Conservation (phyloP, 1,284 basidiomycete genomes). For the Ustilago nuda region DNA sequence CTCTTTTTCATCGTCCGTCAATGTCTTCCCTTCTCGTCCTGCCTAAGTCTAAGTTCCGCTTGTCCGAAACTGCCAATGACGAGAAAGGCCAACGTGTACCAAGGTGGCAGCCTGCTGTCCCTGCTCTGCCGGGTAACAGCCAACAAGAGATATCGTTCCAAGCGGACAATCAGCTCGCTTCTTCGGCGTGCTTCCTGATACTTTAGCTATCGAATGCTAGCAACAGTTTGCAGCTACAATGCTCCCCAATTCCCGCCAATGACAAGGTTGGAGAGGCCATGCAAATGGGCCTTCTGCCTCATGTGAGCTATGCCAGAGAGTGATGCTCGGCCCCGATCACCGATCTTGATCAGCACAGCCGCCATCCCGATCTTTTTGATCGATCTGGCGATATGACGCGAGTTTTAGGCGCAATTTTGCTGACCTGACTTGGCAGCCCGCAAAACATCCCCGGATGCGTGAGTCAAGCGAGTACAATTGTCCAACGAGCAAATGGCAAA, state of each 20-base stretch:
- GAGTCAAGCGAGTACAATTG: conserved; percentile 5
- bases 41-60: not conserved
- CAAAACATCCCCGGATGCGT: not conserved
- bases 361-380: not conserved
- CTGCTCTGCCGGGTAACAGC: not conserved
- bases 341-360: not conserved
- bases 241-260: no score
- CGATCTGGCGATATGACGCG: conserved; percentile 17
- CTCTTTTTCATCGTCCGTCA: not conserved
- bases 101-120: not conserved
- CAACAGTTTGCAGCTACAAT: no score
- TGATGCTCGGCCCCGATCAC: not conserved
- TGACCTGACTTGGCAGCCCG: conserved; percentile 14
- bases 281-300: not conserved
- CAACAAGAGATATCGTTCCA: no score
- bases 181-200: not conserved
- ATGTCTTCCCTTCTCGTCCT: not conserved
- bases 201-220: no score
- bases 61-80: not conserved
- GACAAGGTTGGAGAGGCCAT: not conserved
- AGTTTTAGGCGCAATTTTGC: conserved; percentile 8
- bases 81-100: not conserved
- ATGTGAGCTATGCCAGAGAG: not conserved
- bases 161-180: not conserved
- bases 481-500: not conserved